phyloP scores from a whole-genome alignment of 2,329 filamentous ascomycete genomes.

The Epicoccum sorghinum region DNA sequence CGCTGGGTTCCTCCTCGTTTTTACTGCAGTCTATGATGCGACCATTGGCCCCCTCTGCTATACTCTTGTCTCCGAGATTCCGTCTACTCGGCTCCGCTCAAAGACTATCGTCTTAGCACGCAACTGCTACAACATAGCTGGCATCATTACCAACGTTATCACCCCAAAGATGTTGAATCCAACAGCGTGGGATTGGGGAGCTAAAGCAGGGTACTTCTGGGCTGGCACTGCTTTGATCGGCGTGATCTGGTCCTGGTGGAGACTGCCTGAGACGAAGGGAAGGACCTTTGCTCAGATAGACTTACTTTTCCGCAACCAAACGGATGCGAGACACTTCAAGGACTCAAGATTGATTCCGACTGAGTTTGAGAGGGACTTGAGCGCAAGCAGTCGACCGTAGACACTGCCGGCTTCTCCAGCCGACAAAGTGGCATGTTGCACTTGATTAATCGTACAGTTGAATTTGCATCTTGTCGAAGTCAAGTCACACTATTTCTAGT shows the following conservation, averaged over 20 bases:
- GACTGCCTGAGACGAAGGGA: constrained; percentile 76
- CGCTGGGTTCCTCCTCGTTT: constrained; percentile 15
- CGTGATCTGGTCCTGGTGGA: constrained; percentile 77
- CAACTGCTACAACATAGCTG: constrained; percentile 76
- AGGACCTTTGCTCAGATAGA: constrained; percentile 84
- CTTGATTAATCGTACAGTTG: too few relatives aligned
- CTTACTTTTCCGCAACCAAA: constrained; percentile 69
- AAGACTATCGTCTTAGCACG: constrained; percentile 86
- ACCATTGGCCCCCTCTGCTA: constrained; percentile 49
- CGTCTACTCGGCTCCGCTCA: constrained; percentile 79
- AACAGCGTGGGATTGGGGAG: constrained; percentile 79
- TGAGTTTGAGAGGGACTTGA: too few relatives aligned
- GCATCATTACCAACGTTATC: constrained; percentile 79
- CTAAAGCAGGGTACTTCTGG: constrained; percentile 86
- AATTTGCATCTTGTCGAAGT: too few relatives aligned
- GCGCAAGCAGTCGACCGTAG: too few relatives aligned
- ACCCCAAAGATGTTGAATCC: constrained; percentile 60
- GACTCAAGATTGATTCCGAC: too few relatives aligned
- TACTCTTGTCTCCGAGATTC: constrained; percentile 81
- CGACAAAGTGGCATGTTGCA: too few relatives aligned
- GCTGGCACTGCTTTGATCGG: constrained; percentile 75
- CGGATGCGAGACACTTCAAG: constrained; percentile 27
- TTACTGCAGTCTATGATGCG: constrained; percentile 20
- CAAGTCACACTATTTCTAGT: too few relatives aligned
- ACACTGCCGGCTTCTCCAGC: too few relatives aligned